Percentiles rank a stretch among this genome's conserved stretches.
These are phyloP conservation scores for Daldinia grandis DNA, from an alignment of 495 filamentous ascomycete genomes.

Conservation along the genomic window DNA sequence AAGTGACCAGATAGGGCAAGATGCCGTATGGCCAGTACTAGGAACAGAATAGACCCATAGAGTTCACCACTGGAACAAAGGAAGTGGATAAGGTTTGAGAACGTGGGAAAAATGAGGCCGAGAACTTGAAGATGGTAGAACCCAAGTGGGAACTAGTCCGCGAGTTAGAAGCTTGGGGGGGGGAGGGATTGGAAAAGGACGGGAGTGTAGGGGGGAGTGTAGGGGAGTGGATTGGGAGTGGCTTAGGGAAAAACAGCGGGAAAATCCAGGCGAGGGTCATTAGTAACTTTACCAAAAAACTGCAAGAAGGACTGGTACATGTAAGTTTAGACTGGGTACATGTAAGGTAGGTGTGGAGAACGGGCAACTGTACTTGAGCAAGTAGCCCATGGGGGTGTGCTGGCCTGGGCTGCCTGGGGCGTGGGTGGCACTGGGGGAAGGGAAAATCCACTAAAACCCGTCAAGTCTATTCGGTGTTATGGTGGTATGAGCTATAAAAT, in stretches of 20 bases:
- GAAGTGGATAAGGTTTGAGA: constrained; percentile 31
- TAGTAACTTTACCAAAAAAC: constrained; percentile 3
- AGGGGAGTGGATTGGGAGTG: constrained; percentile 24
- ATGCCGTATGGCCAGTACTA: constrained; percentile 23
- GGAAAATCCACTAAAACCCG: constrained; percentile 36
- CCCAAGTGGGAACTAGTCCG: constrained; percentile 39
- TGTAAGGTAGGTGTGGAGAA: constrained; percentile 31
- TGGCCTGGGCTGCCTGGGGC: constrained; percentile 8
- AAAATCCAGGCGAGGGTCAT: constrained; percentile 19
- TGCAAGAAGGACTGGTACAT: not conserved
- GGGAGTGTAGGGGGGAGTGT: constrained; percentile 22
- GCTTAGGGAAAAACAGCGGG: constrained; percentile 34
- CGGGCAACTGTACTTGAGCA: constrained; percentile 2
- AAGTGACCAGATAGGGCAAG: constrained; percentile 35
- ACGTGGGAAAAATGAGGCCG: constrained; percentile 40
- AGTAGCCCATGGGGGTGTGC: constrained; percentile 20
- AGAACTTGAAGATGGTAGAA: constrained; percentile 36
- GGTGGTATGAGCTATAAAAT: constrained; percentile 47
- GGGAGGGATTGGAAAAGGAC: constrained; percentile 18
- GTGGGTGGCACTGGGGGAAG: constrained; percentile 34
- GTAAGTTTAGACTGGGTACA: not conserved
- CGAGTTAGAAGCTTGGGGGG: constrained; percentile 14
- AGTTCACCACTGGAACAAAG: constrained; percentile 19
- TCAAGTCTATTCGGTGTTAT: constrained; percentile 39
- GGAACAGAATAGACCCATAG: constrained; percentile 36